Conservation (phyloP, 345 rosid species). For the Leavenworthia alabamica region DNA sequence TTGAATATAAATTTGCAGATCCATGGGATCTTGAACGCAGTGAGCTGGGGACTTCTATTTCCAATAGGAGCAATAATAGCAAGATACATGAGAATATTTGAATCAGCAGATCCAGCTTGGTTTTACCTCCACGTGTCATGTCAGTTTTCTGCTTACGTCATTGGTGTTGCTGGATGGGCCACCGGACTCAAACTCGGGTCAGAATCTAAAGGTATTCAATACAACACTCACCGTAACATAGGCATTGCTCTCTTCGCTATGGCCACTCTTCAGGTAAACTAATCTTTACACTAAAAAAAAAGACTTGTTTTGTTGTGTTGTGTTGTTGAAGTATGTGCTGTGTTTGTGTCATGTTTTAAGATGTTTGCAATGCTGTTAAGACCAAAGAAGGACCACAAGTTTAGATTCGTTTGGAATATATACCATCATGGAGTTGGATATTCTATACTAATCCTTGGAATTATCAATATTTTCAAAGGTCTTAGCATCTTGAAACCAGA, state of each 20-base stretch:
- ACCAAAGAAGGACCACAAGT: slow-evolving; percentile 89
- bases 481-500: slow-evolving; percentile 51
- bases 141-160: slow-evolving; percentile 31
- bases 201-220: slow-evolving; percentile 19
- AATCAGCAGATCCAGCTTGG: slow-evolving; percentile 34
- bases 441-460: slow-evolving; percentile 51
- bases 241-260: slow-evolving; percentile 33
- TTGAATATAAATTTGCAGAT: slow-evolving; percentile 8
- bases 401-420: slow-evolving; percentile 64
- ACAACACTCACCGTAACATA: slow-evolving; percentile 26
- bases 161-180: slow-evolving; percentile 42
- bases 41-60: slow-evolving; percentile 39
- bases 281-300: too few relatives aligned
- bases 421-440: slow-evolving; percentile 80
- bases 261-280: slow-evolving; percentile 41
- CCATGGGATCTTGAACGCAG: slow-evolving; percentile 37
- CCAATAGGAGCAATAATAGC: slow-evolving; percentile 38
- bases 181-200: slow-evolving; percentile 36
- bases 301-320: slow-evolving; percentile 18
- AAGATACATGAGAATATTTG: slow-evolving; percentile 27
- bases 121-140: slow-evolving; percentile 35
- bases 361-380: slow-evolving; percentile 74
- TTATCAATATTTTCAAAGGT: slow-evolving; percentile 79
- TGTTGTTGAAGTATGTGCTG: slow-evolving; percentile 1
- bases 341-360: slow-evolving; percentile 28